These are phyloP conservation scores for Nicotiana tomentosiformis DNA, from an alignment of 257 asterid species.

Conservation along the genomic window DNA sequence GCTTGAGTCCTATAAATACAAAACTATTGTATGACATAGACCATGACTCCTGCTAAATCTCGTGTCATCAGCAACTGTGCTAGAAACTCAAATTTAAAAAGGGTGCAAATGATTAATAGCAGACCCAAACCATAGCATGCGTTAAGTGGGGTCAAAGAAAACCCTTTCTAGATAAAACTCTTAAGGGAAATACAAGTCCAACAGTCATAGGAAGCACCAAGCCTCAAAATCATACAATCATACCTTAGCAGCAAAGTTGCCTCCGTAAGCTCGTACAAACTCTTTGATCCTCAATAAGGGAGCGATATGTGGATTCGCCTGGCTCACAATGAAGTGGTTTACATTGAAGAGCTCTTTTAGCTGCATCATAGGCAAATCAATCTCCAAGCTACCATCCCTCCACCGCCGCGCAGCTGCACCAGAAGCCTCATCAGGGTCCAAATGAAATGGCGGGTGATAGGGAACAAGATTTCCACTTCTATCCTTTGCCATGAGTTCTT, in stretches of 20 bases:
- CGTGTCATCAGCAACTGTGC: no score
- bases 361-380: conserved; percentile 95
- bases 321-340: conserved; percentile 93
- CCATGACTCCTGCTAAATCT: no score
- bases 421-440: conserved; percentile 76
- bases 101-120: no score
- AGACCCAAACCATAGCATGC: no score
- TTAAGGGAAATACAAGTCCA: not conserved
- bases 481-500: conserved; percentile 94
- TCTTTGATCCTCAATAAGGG: conserved; percentile 89
- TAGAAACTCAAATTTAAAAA: no score
- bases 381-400: conserved; percentile 99
- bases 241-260: conserved; percentile 95
- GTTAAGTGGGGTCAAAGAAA: no score
- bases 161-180: no score
- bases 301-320: conserved; percentile 94
- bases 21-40: no score
- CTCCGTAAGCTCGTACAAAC: conserved; percentile 83
- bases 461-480: conserved; percentile 92
- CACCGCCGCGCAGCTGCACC: conserved; percentile 66
- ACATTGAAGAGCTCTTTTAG: conserved; percentile 95
- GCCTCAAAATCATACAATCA: not conserved
- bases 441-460: conserved; percentile 90
- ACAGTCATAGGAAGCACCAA: not conserved
- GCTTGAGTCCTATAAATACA: no score